Evolutionary conservation across 768 basidiomycete species (phyloP).

Genomic region (Lentinula edodes): DNA sequence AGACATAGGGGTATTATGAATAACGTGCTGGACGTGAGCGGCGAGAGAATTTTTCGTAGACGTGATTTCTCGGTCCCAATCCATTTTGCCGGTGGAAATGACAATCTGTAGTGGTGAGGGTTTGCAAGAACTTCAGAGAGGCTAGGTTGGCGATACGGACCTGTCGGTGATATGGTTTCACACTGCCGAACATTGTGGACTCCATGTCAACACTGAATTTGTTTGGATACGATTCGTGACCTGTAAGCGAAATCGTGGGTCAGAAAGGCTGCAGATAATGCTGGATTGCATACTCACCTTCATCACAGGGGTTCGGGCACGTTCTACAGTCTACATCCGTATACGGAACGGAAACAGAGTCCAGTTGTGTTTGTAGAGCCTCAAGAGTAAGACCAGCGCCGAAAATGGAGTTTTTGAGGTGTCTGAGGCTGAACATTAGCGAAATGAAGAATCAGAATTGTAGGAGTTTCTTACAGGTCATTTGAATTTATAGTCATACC

Average conservation of each 20-base stretch:
- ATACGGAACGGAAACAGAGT: slow-evolving; percentile 56
- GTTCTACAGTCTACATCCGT: slow-evolving; percentile 62
- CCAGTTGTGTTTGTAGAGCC: slow-evolving; percentile 44
- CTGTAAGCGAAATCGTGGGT: slow-evolving; percentile 26
- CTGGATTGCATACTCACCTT: slow-evolving; percentile 36
- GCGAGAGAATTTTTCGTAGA: slow-evolving; percentile 69
- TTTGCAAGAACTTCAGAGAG: neutral
- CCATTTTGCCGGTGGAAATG: slow-evolving; percentile 84
- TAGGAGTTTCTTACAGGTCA: neutral
- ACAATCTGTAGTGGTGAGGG: slow-evolving; percentile 47
- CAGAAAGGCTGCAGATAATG: slow-evolving; percentile 17
- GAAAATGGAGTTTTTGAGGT: slow-evolving; percentile 35
- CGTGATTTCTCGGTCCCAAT: slow-evolving; percentile 83
- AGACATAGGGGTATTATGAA: slow-evolving; percentile 24
- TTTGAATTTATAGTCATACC: slow-evolving; percentile 7
- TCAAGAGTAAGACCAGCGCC: slow-evolving; percentile 33
- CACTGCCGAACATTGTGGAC: slow-evolving; percentile 76
- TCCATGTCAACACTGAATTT: slow-evolving; percentile 78
- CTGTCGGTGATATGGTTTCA: slow-evolving; percentile 81
- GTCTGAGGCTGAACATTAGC: slow-evolving; percentile 32
- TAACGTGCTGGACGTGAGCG: slow-evolving; percentile 34
- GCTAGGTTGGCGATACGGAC: slow-evolving; percentile 29
- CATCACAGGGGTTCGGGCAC: slow-evolving; percentile 75
- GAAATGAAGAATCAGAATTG: neutral
- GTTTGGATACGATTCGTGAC: slow-evolving; percentile 68